Base-by-base conservation (phyloP, 2,329 filamentous ascomycete genomes). In the Rhinocladiella similis region DNA sequence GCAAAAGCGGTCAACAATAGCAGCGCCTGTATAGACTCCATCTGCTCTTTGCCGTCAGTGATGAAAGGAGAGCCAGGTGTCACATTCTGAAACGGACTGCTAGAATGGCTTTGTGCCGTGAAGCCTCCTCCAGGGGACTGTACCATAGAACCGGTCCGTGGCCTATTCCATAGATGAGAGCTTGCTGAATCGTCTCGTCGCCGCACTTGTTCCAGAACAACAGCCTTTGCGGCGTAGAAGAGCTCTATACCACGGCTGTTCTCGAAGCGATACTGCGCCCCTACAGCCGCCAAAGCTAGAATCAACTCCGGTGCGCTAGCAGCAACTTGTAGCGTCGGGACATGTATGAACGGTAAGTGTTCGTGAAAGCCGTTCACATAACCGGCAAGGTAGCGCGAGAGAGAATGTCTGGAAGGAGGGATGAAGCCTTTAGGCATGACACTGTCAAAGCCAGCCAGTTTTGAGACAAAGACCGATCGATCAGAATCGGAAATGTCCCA, bases 1-100 rank as follows among this genome's bases (percentile, higher is more conserved):
- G 81, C 81, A 66, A 83, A 80, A 0, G 81, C 81, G 54, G 83
- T 83, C n/a, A 84, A 72, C 2, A 81, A 67, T 9, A 80, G 63
- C 20, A 81, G 75, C 0, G 79, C 78, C 50, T 77, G 75, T 39
- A 80, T 77, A 5, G 78, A 74, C 61, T 79, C 76, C 71, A 80
- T 77, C 49, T 76, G 73, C 22, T 75, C 74, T 63, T 77, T 74
- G 13, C 73, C 74, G 57, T 78, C 76, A 54, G 75, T 25, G 29
- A 56, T 46, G 13, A 62, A 49, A n/a, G 56, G 53, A 27, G 54
- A 53, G 46, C 63, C 64, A 3, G 61, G 53, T 7, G 61, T 57
- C 14, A 60, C 27, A n/a, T 61, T 67, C 54, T 77, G 75, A 50
- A 76, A 77, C 4, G 75, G 75, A 56, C 75, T 77, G 60, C 67